Base-by-base conservation (phyloP, 208 protist species). In the Herpetomonas samuelpessoai region DNA sequence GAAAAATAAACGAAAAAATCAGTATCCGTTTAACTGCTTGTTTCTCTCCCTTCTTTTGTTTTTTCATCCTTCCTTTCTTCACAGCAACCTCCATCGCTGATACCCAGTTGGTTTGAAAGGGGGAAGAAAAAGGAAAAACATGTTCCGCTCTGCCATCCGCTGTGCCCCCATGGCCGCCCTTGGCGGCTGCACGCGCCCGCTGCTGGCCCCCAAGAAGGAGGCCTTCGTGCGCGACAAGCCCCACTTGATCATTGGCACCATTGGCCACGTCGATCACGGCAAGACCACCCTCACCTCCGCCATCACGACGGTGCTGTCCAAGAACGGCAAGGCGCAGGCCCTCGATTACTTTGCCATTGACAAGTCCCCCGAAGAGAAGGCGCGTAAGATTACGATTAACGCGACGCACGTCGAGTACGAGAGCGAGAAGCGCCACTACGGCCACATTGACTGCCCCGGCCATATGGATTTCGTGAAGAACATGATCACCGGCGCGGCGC, bases 381-480 rank as follows among this genome's bases (percentile, higher is more conserved):
- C 97, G 67, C 95, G 98, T 71, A 99, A 99, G 87, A 99, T 99
- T 71, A 99, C 99, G 46, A 99, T 99, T 79, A 98, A 98, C 72
- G 90, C 93, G 74, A 92, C 94, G 51, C 86, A 98, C 78, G 96
- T 97, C 85, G 97, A 99, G 85, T 99, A 99, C 92, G 95, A 99
- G 78, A 99, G 98, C 30, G 78, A 85, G 48, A 99, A 98, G 71
- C 97, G 97, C 77, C 89, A 99, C 78, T 98, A 99, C 82, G 98
- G 98, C 53, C 97, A 99, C 86, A 99, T 99, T 74, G 99, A 99
- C 86, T 99, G 98, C 74, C 99, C 99, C 24, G 99, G 99, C 22
- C 99, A 99, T 68, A 86, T 98, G 65, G 98, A 99, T 83, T 99
- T 99, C 88, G 98, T 99, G 65, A 99, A 99, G 82, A 99, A 99